Evolutionary conservation across 805 yeast genomes (phyloP).

Genomic region (Nakazawaea ernobii): DNA sequence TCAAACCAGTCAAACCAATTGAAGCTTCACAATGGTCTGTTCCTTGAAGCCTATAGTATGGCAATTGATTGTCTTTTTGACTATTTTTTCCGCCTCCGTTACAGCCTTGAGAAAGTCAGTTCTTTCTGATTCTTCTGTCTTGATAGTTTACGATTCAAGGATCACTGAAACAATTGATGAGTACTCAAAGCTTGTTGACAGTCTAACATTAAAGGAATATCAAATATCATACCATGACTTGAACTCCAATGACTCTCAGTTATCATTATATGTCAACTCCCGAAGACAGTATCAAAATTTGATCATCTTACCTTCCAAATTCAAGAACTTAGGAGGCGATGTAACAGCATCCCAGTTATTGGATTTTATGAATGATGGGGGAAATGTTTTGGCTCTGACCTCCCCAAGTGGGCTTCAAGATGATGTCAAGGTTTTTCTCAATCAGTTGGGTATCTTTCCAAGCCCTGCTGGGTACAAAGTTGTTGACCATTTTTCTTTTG

Average conservation of each 20-base stretch:
- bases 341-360: conserved; percentile 46
- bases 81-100: background rate
- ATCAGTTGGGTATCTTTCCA: conserved; percentile 79
- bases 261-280: conserved; percentile 34
- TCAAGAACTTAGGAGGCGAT: conserved; percentile 32
- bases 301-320: conserved; percentile 53
- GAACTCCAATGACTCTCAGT: conserved; percentile 16
- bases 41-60: background rate
- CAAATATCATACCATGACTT: conserved; percentile 17
- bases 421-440: conserved; percentile 58
- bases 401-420: conserved; percentile 49
- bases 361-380: conserved; percentile 60
- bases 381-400: conserved; percentile 66
- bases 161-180: conserved; percentile 6
- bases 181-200: conserved; percentile 19
- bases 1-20: background rate
- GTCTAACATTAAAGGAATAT: conserved; percentile 14
- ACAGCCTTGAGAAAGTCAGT: conserved; percentile 1
- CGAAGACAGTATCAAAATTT: conserved; percentile 47
- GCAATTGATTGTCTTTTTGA: background rate
- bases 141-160: conserved; percentile 6
- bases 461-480: conserved; percentile 67
- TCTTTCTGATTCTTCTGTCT: conserved; percentile 1
- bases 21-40: background rate
- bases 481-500: conserved; percentile 53